Percentiles rank a stretch among this genome's conserved stretches.
Conservation (phyloP, 2,329 filamentous ascomycete genomes). For the Phoma herbarum region DNA sequence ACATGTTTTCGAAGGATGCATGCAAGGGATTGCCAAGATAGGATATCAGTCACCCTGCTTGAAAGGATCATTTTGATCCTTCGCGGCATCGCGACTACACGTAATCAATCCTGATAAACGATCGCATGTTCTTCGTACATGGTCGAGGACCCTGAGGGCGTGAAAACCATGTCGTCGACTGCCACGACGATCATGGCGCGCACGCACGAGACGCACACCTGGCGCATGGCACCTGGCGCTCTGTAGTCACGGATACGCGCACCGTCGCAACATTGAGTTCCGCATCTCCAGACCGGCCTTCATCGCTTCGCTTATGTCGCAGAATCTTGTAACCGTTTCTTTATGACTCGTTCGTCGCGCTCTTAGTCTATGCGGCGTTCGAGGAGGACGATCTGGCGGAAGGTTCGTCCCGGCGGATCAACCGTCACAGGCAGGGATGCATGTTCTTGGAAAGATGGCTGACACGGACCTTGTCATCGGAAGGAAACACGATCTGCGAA, state of each 20-base stretch:
- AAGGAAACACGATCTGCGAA: conserved; percentile 11
- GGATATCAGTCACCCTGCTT: conserved; percentile 1
- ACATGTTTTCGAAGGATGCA: conserved; percentile 8
- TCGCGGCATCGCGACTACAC: not conserved
- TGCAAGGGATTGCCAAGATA: conserved; percentile 8
- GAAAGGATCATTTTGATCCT: conserved; percentile 8
- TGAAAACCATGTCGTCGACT: conserved; percentile 1
- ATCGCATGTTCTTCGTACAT: not conserved
- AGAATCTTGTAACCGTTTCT: not conserved
- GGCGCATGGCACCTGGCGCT: not conserved
- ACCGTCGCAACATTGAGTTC: not conserved
- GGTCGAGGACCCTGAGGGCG: not conserved
- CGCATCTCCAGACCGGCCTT: not conserved
- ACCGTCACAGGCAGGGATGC: conserved; percentile 6
- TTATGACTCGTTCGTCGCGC: not conserved
- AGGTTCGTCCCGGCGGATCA: conserved; percentile 10
- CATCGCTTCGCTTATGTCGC: not conserved
- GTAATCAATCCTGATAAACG: not conserved
- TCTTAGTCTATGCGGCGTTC: not conserved
- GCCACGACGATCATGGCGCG: not conserved
- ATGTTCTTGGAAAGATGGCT: conserved; percentile 2
- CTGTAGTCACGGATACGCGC: not conserved
- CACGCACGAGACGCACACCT: not conserved
- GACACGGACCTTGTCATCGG: conserved; percentile 5
- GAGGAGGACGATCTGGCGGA: conserved; percentile 1